Base-by-base conservation (phyloP, 176 grass and related monocot genomes). In the Saccharum officinarum region DNA sequence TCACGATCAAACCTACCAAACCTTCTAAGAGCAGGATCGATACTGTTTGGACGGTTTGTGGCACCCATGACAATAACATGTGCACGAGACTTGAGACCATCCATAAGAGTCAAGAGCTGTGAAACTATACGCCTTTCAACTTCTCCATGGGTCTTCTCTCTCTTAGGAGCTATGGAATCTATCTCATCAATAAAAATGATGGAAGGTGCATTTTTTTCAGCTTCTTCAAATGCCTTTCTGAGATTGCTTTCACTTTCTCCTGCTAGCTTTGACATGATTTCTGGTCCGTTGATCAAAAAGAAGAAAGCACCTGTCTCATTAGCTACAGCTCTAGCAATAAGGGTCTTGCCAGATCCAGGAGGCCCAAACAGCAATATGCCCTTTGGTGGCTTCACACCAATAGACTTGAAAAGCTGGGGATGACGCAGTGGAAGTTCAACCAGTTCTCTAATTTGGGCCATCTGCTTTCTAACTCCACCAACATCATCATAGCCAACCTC, bases 401-500 rank as follows among this genome's bases (percentile, higher is more conserved):
- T 95, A 39, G 90, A 91, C 52, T 95, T 95, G 83, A 95, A 95
- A 17, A 95, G 88, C 64, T 95, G 88, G 10, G 93, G 93, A 66
- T 95, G 93, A 18, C 93, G 91, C 12, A 95, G 28, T 63, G 94
- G 94, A 64, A 95, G 94, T 69, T 95, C 94, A 2, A 95, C 94
- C 73, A 95, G 83, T 72, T 95, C 94, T 63, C 91, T 87, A 50
- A 95, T 95, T 55, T 95, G 94, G 41, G 94, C 94, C 94, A 95
- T 95, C 38, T 93, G 91, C 82, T 93, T 95, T n/a, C 94, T 79
- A 22, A 95, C 91, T n/a, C 94, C 94, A 68, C 94, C 94, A 37
- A 95, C 94, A 73, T 95, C 94, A 89, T 95, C 91, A 77, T 93
- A 95, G 4, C 93, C 93, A 47, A 95, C 93, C 1, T 93, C 93